Percentiles rank a stretch among this genome's conserved stretches.
Conservation (phyloP, 257 asterid species). For the Nicotiana attenuata region DNA sequence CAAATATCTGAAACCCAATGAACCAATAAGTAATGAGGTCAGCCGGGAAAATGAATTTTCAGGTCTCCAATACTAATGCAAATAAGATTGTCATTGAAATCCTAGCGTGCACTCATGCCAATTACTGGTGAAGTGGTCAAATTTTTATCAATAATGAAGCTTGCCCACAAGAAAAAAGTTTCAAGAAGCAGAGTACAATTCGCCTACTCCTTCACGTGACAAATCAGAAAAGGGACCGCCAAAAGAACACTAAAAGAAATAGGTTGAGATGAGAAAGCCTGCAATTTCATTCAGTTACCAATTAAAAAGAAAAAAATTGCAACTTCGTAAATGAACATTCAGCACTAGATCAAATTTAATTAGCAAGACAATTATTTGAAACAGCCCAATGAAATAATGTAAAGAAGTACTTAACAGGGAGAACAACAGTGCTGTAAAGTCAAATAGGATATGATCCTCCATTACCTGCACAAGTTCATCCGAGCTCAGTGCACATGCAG, state of each 20-base stretch:
- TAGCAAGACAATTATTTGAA: background rate
- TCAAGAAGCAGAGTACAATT: background rate
- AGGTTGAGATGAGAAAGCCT: background rate
- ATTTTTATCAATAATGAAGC: background rate
- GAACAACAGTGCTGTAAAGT: background rate
- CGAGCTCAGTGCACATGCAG: constrained; percentile 76
- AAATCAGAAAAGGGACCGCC: background rate
- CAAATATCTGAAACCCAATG: constrained; percentile 56
- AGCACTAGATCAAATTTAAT: background rate
- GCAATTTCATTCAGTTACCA: background rate
- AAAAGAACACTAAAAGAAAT: background rate
- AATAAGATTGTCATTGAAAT: background rate
- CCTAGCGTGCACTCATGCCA: background rate
- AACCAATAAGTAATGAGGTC: background rate
- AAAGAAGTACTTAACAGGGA: background rate
- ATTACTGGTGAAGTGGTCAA: background rate
- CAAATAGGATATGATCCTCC: background rate
- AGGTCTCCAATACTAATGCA: background rate
- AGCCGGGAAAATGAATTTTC: background rate
- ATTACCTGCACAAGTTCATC: constrained; percentile 95
- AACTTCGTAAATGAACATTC: background rate
- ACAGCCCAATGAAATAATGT: background rate
- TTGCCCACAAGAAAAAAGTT: background rate
- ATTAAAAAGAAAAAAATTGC: background rate
- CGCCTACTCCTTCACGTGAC: background rate